phyloP scores from a whole-genome alignment of 176 grass and related monocot species.

The Eragrostis curvula region DNA sequence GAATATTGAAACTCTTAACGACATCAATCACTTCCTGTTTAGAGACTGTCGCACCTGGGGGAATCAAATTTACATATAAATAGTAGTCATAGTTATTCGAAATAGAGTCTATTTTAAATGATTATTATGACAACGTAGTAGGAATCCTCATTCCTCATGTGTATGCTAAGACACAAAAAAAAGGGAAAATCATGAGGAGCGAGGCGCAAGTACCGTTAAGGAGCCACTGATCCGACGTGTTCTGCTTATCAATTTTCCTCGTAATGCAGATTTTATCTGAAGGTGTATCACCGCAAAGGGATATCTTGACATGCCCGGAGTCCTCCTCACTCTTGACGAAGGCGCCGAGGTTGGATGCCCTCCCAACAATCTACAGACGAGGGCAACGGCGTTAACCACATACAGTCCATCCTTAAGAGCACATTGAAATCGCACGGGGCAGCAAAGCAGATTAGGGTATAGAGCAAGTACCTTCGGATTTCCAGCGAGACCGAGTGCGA shows the following conservation, averaged over 20 bases:
- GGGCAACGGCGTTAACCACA: not conserved
- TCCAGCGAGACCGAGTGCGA: conserved; percentile 73
- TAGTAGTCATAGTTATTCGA: not conserved
- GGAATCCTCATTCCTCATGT: no score
- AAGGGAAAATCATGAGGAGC: no score
- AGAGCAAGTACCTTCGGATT: conserved; percentile 53
- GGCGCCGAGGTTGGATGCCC: conserved; percentile 70
- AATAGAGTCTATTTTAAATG: no score
- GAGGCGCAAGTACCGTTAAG: conserved; percentile 59
- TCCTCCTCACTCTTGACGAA: conserved; percentile 90
- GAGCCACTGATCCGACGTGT: conserved; percentile 93
- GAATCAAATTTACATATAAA: conserved; percentile 28
- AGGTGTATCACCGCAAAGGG: conserved; percentile 60
- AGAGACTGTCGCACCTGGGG: conserved; percentile 56
- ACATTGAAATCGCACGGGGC: not conserved
- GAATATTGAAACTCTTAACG: conserved; percentile 88
- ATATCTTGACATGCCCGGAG: conserved; percentile 78
- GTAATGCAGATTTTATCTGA: conserved; percentile 60
- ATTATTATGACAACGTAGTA: no score
- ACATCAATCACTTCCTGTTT: conserved; percentile 70
- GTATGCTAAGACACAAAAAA: not conserved
- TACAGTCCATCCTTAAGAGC: not conserved
- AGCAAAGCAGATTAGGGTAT: not conserved
- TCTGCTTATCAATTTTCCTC: conserved; percentile 74
- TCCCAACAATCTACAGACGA: conserved; percentile 75